These are phyloP conservation scores for Chlamydomonas incerta DNA, from an alignment of 139 green algal genomes.

Conservation along the genomic window DNA sequence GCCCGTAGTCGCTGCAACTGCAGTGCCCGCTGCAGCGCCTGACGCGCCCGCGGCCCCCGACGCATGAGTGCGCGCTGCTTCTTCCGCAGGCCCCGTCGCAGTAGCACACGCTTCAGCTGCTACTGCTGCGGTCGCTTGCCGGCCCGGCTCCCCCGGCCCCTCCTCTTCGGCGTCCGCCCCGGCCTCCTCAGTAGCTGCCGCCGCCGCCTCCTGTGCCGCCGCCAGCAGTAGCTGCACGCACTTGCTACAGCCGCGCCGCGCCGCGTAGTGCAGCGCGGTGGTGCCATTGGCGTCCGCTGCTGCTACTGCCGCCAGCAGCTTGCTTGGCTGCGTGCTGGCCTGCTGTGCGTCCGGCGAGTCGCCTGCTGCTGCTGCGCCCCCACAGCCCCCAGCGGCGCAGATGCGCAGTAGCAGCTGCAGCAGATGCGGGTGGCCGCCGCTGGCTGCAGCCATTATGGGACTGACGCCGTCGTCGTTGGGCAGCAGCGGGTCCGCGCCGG, in stretches of 20 bases:
- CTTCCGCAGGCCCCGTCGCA: no score
- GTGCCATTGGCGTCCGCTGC: slow-evolving; percentile 16
- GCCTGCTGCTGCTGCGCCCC: neutral
- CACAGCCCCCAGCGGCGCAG: no score
- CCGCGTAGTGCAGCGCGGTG: slow-evolving; percentile 31
- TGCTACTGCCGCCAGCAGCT: neutral
- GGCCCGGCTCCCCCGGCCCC: neutral
- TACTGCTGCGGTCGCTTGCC: no score
- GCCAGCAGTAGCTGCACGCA: slow-evolving; percentile 18
- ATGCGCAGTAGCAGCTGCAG: slow-evolving; percentile 23
- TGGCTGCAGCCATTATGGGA: slow-evolving; percentile 25
- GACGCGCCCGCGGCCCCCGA: no score
- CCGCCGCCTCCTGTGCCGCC: neutral
- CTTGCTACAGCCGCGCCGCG: neutral
- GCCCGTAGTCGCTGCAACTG: neutral
- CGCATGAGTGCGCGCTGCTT: no score
- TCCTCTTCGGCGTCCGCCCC: neutral
- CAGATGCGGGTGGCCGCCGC: slow-evolving; percentile 8
- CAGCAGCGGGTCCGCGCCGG: neutral
- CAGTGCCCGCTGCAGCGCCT: no score
- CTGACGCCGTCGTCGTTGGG: slow-evolving; percentile 21
- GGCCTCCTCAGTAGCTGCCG: neutral
- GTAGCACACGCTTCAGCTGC: no score
- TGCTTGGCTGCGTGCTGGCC: neutral
- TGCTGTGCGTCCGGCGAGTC: no score